phyloP scores from a whole-genome alignment of 2,329 filamentous ascomycete species.

The Lecanoromycetidae sp. region DNA sequence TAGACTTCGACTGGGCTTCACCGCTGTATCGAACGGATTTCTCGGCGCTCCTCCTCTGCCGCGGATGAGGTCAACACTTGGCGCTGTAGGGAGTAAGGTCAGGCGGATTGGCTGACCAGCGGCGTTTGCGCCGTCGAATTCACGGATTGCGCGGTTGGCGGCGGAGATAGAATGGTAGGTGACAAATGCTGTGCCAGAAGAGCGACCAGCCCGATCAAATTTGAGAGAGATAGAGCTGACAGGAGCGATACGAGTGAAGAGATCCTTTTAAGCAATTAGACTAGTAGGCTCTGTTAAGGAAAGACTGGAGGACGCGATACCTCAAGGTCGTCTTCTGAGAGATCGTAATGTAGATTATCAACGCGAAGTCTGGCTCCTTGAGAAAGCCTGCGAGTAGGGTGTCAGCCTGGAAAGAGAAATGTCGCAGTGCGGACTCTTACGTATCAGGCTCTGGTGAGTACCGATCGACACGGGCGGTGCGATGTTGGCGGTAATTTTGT shows the following conservation, averaged over 20 bases:
- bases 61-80: conserved; percentile 38
- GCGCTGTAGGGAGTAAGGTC: conserved; percentile 49
- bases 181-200: conserved; percentile 71
- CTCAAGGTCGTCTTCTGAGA: conserved; percentile 71
- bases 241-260: conserved; percentile 68
- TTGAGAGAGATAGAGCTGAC: conserved; percentile 56
- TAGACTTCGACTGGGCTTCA: conserved; percentile 43
- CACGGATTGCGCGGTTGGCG: conserved; percentile 59
- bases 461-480: conserved; percentile 10
- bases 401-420: background rate
- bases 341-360: conserved; percentile 85
- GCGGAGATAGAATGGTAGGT: conserved; percentile 62
- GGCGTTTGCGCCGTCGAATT: conserved; percentile 84
- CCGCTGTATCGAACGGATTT: conserved; percentile 39
- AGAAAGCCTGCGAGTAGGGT: conserved; percentile 33
- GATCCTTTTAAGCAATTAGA: conserved; percentile 42
- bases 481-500: conserved; percentile 9
- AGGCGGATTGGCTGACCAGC: conserved; percentile 76
- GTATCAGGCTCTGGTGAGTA: conserved; percentile 15
- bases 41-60: conserved; percentile 29
- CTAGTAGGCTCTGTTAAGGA: conserved; percentile 3
- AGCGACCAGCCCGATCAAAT: conserved; percentile 82
- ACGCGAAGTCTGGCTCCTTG: conserved; percentile 63
- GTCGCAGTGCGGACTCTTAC: conserved; percentile 3
- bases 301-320: conserved; percentile 34